Percentiles rank a stretch among this genome's conserved stretches.
Evolutionary conservation across 768 basidiomycete genomes (phyloP).

Genomic region (Cystoderma amianthinum): DNA sequence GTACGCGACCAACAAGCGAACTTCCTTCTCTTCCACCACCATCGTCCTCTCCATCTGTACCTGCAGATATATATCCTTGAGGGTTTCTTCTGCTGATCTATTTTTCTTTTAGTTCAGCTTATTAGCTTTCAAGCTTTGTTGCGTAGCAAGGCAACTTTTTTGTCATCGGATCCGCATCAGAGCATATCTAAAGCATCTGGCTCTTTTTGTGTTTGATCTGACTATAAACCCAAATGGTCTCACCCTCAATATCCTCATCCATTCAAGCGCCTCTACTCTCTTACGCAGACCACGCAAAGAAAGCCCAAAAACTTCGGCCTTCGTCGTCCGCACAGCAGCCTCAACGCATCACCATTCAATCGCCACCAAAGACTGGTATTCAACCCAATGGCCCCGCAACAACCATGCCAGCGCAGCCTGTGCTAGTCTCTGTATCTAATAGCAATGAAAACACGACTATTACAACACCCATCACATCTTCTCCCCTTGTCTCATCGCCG

Average conservation of each 20-base stretch:
- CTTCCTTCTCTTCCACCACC: not conserved
- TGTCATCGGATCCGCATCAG: not conserved
- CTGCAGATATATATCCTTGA: not conserved
- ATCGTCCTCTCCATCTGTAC: not conserved
- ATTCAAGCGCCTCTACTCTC: conserved; percentile 34
- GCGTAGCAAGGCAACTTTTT: not conserved
- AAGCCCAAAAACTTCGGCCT: conserved; percentile 30
- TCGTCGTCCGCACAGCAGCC: conserved; percentile 4
- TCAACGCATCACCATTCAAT: not conserved
- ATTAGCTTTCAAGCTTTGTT: not conserved
- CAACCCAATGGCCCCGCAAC: too few species aligned
- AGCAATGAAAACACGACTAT: not conserved
- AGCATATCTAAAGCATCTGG: conserved; percentile 4
- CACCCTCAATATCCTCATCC: conserved; percentile 11
- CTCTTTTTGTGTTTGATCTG: conserved; percentile 4
- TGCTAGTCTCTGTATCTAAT: not conserved
- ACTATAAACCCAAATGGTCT: conserved; percentile 12
- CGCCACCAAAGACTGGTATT: conserved; percentile 3
- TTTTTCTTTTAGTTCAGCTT: not conserved
- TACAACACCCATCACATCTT: not conserved
- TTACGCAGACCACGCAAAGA: conserved; percentile 51
- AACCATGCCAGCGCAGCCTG: too few species aligned
- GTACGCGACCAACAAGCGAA: not conserved
- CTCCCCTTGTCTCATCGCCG: conserved; percentile 3
- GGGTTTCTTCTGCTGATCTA: not conserved